phyloP scores from a whole-genome alignment of 306 rosid species.

The Acacia melanoxylon region DNA sequence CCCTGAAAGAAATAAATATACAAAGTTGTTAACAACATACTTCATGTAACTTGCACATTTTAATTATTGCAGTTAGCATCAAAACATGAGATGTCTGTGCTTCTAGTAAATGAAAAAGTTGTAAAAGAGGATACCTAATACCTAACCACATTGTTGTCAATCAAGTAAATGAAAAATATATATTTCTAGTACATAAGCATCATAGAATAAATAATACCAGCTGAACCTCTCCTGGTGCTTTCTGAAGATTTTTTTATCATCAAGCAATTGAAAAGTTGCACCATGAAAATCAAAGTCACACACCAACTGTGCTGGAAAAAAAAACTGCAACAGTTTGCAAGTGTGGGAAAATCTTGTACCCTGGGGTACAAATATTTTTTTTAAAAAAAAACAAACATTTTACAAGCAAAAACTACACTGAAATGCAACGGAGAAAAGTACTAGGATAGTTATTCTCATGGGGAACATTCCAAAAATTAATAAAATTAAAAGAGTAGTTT shows the following conservation, averaged over 20 bases:
- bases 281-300: constrained; percentile 24
- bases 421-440: constrained; percentile 9
- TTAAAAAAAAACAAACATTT: constrained; percentile 17
- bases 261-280: constrained; percentile 48
- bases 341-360: constrained; percentile 5
- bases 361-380: constrained; percentile 17
- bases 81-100: too few species aligned
- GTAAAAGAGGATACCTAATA: background rate
- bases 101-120: too few species aligned
- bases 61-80: too few species aligned
- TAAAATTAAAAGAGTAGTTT: background rate
- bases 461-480: background rate
- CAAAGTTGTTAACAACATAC: too few species aligned
- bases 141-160: background rate
- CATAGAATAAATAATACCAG: constrained; percentile 66
- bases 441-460: background rate
- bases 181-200: constrained; percentile 9
- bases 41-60: too few species aligned
- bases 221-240: constrained; percentile 68
- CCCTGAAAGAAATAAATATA: too few species aligned
- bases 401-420: constrained; percentile 15
- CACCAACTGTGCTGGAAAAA: constrained; percentile 24
- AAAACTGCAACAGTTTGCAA: constrained; percentile 9
- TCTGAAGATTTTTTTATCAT: constrained; percentile 55
- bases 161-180: background rate